Conservation (phyloP, 2,329 filamentous ascomycete genomes). For the Ascochyta viciae-villosae region DNA sequence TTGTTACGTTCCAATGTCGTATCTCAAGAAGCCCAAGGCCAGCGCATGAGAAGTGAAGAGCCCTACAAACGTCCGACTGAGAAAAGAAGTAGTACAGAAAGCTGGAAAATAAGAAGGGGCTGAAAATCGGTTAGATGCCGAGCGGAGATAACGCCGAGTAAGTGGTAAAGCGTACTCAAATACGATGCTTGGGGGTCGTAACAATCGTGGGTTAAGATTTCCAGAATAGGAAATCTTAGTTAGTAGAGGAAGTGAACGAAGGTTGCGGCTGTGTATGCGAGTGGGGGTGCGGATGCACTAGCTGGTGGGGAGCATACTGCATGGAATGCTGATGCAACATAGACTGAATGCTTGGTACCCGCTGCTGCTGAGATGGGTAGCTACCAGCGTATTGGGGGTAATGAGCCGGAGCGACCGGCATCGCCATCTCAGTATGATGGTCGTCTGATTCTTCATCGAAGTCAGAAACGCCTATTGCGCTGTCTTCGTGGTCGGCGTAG, state of each 20-base stretch:
- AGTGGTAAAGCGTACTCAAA: constrained; percentile 1
- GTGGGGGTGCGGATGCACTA: constrained; percentile 21
- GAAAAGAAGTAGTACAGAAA: not conserved
- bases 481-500: constrained; percentile 67
- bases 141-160: constrained; percentile 12
- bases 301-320: constrained; percentile 28
- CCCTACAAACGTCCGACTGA: not conserved
- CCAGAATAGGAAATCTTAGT: not conserved
- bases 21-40: not conserved
- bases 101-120: constrained; percentile 14
- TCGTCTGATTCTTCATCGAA: constrained; percentile 54
- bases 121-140: constrained; percentile 20
- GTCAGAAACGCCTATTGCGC: constrained; percentile 67
- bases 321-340: constrained; percentile 43
- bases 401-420: constrained; percentile 33
- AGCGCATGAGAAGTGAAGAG: not conserved
- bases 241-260: not conserved
- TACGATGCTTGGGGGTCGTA: constrained; percentile 9
- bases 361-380: constrained; percentile 35
- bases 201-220: constrained; percentile 6
- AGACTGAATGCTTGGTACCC: constrained; percentile 51
- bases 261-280: constrained; percentile 12
- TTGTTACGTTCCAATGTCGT: not conserved
- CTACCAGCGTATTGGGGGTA: constrained; percentile 26
- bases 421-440: constrained; percentile 35